Evolutionary conservation across 495 filamentous ascomycete genomes (phyloP).

Genomic region (Neurospora tetrasperma): DNA sequence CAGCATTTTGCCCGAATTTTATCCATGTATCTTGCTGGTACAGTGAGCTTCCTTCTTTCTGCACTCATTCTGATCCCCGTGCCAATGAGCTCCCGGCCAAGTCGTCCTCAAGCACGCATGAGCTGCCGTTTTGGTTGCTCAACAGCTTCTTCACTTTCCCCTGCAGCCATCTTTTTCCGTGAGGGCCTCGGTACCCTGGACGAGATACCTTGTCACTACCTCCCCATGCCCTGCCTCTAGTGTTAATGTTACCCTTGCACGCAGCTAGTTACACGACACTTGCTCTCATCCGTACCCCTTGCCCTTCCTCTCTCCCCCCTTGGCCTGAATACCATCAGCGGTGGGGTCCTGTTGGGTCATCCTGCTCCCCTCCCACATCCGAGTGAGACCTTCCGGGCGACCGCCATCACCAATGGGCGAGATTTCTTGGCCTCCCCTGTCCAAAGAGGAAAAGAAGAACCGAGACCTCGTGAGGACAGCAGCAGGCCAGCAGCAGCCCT

Average conservation of each 20-base stretch:
- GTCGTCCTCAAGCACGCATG: slow-evolving; percentile 20
- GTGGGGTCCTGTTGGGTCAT: slow-evolving; percentile 22
- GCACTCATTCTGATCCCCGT: slow-evolving; percentile 17
- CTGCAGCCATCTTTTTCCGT: slow-evolving; percentile 23
- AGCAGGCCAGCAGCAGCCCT: not conserved
- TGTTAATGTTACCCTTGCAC: not conserved
- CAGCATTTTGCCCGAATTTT: slow-evolving; percentile 6
- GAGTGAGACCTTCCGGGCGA: slow-evolving; percentile 32
- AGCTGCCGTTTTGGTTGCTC: slow-evolving; percentile 28
- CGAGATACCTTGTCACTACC: slow-evolving; percentile 18
- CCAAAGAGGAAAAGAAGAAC: slow-evolving; percentile 3
- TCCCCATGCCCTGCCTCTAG: slow-evolving; percentile 9
- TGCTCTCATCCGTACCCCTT: not conserved
- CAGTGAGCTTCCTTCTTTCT: slow-evolving; percentile 14
- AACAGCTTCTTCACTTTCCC: slow-evolving; percentile 16
- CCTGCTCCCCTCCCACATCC: slow-evolving; percentile 20
- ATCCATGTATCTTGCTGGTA: slow-evolving; percentile 11
- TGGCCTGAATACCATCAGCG: slow-evolving; percentile 5
- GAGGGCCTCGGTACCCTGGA: slow-evolving; percentile 11
- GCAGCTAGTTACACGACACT: not conserved
- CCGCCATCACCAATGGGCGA: slow-evolving; percentile 35
- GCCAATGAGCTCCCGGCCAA: slow-evolving; percentile 19
- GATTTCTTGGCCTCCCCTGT: slow-evolving; percentile 4
- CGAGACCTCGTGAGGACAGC: not conserved
- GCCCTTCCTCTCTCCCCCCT: not conserved